Conservation (phyloP, 2,329 filamentous ascomycete genomes). For the Phyllosticta ampelicida region DNA sequence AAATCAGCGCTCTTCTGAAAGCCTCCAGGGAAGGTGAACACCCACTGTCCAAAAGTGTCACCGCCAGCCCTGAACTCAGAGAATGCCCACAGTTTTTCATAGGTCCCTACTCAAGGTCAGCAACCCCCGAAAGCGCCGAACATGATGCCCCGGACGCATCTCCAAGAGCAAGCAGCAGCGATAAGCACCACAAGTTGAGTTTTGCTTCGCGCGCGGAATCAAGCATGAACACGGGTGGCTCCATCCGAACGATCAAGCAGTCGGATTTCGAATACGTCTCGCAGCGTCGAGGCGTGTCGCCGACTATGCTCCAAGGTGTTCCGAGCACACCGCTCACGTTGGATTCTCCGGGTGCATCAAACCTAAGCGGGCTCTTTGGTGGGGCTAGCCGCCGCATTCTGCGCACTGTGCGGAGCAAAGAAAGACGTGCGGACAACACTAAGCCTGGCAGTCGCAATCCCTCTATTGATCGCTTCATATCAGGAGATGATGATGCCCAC, state of each 20-base stretch:
- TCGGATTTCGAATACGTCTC: constrained; percentile 22
- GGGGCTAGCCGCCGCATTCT: constrained; percentile 37
- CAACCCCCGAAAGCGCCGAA: constrained; percentile 26
- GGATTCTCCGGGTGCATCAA: constrained; percentile 32
- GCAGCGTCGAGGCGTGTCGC: constrained; percentile 21
- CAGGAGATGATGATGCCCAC: constrained; percentile 49
- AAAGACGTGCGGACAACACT: constrained; percentile 35
- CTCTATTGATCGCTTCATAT: constrained; percentile 51
- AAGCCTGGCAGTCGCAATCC: constrained; percentile 41
- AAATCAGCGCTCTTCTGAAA: constrained; percentile 43
- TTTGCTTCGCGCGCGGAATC: constrained; percentile 26
- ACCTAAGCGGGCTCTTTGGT: constrained; percentile 35
- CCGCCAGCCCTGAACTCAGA: constrained; percentile 52
- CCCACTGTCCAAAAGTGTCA: constrained; percentile 63
- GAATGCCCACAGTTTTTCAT: constrained; percentile 26
- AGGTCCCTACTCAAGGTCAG: constrained; percentile 29
- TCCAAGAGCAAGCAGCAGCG: constrained; percentile 14
- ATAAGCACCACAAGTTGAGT: constrained; percentile 20
- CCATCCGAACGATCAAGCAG: constrained; percentile 36
- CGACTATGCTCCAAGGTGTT: constrained; percentile 31
- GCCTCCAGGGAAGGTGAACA: constrained; percentile 50
- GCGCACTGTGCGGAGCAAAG: constrained; percentile 33
- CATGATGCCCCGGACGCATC: constrained; percentile 18
- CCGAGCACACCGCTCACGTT: constrained; percentile 34
- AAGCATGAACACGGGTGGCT: constrained; percentile 30